Conservation (phyloP, 371 early-diverging fungal genomes). For the Entomophthora muscae region DNA sequence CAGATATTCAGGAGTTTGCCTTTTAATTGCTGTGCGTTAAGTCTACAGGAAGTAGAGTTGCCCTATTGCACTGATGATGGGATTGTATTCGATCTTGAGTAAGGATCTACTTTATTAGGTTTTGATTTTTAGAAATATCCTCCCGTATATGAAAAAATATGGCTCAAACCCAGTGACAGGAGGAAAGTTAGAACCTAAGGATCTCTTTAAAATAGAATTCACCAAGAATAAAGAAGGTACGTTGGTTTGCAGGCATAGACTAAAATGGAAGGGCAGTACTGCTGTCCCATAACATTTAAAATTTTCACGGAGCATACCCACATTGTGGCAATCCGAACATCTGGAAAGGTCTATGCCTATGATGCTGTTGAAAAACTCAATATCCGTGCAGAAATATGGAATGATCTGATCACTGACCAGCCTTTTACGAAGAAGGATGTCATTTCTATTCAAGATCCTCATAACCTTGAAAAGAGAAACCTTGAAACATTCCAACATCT, state of each 20-base stretch:
- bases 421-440: conserved; percentile 74
- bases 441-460: conserved; percentile 77
- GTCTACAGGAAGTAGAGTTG: conserved; percentile 67
- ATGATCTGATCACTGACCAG: conserved; percentile 73
- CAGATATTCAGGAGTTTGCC: conserved; percentile 53
- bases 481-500: conserved; percentile 53
- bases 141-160: conserved; percentile 69
- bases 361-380: conserved; percentile 77
- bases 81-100: conserved; percentile 63
- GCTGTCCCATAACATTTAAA: conserved; percentile 81
- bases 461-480: conserved; percentile 47
- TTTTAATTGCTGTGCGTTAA: conserved; percentile 71
- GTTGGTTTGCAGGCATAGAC: not conserved
- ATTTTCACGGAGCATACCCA: conserved; percentile 73
- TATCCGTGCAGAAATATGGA: conserved; percentile 64
- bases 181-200: conserved; percentile 45
- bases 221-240: conserved; percentile 56
- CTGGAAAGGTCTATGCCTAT: conserved; percentile 79
- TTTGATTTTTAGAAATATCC: conserved; percentile 36
- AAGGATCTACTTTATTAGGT: conserved; percentile 6
- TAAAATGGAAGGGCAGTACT: conserved; percentile 29
- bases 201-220: conserved; percentile 59
- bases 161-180: conserved; percentile 79
- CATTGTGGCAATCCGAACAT: conserved; percentile 71
- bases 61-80: conserved; percentile 82